Evolutionary conservation across 495 filamentous ascomycete species (phyloP).

Genomic region (Penicillium simplicissimum): DNA sequence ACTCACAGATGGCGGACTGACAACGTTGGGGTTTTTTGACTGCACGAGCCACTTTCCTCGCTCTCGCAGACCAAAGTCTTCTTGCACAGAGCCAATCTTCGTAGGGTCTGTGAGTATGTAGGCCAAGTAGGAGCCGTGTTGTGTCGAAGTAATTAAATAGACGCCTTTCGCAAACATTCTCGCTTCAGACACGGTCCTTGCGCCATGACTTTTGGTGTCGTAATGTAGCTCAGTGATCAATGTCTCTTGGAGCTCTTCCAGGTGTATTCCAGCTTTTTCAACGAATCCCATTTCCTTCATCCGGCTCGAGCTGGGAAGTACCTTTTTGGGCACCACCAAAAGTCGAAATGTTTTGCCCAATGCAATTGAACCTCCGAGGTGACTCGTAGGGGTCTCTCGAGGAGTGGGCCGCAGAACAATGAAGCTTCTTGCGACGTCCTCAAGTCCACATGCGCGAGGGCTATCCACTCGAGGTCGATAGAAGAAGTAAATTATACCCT

Average conservation of each 20-base stretch:
- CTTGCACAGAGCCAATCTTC: neutral
- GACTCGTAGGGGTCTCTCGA: neutral
- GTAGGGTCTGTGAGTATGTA: neutral
- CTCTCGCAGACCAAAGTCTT: neutral
- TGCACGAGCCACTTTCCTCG: neutral
- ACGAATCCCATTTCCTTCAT: neutral
- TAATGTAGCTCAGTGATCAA: neutral
- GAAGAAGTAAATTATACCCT: neutral
- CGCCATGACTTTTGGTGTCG: neutral
- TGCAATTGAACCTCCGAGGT: neutral
- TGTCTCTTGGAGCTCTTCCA: neutral
- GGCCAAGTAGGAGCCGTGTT: neutral
- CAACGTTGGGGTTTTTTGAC: neutral
- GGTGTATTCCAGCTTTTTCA: neutral
- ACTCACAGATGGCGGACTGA: neutral
- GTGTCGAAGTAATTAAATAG: neutral
- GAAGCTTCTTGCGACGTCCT: neutral
- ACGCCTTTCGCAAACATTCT: neutral
- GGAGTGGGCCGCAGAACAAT: neutral
- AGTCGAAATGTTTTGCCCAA: neutral
- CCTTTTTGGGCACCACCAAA: neutral
- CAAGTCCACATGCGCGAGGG: neutral
- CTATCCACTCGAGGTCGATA: neutral
- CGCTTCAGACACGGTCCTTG: neutral
- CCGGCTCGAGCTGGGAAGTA: neutral